Evolutionary conservation across 768 basidiomycete genomes (phyloP), one percentile per base, ranked within the genome.

Genomic region (Boletus tomentosulus): DNA sequence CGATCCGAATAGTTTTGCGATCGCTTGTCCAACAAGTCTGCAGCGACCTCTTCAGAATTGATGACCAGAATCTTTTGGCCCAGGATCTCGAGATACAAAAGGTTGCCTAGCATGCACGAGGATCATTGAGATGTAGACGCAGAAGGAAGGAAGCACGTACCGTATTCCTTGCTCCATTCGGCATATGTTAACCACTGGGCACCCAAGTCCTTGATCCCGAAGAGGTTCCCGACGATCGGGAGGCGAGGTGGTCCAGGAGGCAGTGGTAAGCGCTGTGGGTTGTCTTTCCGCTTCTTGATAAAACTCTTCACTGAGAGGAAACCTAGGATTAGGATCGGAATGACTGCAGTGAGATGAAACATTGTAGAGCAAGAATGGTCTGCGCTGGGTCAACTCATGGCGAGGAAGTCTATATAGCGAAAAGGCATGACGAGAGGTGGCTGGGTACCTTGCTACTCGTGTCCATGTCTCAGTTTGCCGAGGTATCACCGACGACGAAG

Each of bases 161-260:
- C 76, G 54, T 73, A 77, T 65, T 68, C 65, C 38, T 69, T 60
- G 12, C 72, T 74, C 76, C 77, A 78, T 38, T 71, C 68, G 9
- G 71, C 63, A 46, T 73, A 75, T 6, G 71, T 74, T 12, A 73
- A 39, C 74, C 74, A 78, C 33, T 59, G 66, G 0, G 56, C 56
- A 12, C 74, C 73, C 34, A 75, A 68, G 31, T 62, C 60, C 38
- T 69, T 67, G 69, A 78, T 74, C 47, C 75, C 74, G 6, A 76
- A 58, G 6, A 78, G 52, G 54, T 78, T 78, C 35, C 74, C 78
- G 19, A 79, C 57, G n/a, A 78, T 42, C 30, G 77, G 76, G n/a
- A 73, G 59, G 33, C 67, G 66, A 34, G 60, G 67, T 7, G 77
- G 75, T 12, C 77, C 77, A 19, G 76, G 77, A n/a, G 77, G 77